phyloP scores from a whole-genome alignment of 75 land plant species.

The Sequoiadendron giganteum region DNA sequence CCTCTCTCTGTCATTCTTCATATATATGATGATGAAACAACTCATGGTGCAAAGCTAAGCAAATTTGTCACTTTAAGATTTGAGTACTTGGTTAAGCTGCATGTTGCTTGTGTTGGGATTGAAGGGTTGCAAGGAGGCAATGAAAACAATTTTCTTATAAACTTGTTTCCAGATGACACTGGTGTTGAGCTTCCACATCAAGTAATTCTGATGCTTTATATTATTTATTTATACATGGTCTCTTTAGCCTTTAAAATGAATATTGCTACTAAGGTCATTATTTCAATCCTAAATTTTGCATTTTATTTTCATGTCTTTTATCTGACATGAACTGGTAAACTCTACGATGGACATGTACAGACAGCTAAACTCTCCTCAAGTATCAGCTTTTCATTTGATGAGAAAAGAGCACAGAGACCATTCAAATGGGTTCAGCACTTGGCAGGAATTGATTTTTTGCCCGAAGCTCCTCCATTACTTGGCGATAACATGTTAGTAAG shows the following conservation, averaged over 20 bases:
- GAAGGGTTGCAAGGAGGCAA: slow-evolving; percentile 55
- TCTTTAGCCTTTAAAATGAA: not conserved
- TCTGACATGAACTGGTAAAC: not conserved
- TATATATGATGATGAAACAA: slow-evolving; percentile 61
- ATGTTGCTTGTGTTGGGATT: slow-evolving; percentile 85
- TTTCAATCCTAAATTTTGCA: not conserved
- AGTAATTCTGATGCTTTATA: slow-evolving; percentile 40
- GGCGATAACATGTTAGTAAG: slow-evolving; percentile 19
- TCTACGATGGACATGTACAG: slow-evolving; percentile 37
- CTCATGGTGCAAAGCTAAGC: slow-evolving; percentile 24
- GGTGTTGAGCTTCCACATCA: slow-evolving; percentile 90
- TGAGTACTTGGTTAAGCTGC: slow-evolving; percentile 78
- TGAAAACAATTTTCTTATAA: slow-evolving; percentile 58
- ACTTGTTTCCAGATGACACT: slow-evolving; percentile 95
- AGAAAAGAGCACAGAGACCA: slow-evolving; percentile 58
- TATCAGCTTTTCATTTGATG: slow-evolving; percentile 47
- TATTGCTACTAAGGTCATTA: not conserved
- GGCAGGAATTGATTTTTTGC: slow-evolving; percentile 91
- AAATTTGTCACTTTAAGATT: slow-evolving; percentile 76
- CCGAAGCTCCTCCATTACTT: slow-evolving; percentile 69
- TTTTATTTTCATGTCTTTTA: not conserved
- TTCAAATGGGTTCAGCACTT: slow-evolving; percentile 98
- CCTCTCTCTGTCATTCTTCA: slow-evolving; percentile 79
- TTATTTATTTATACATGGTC: slow-evolving; percentile 1
- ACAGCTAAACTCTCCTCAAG: slow-evolving; percentile 65